Evolutionary conservation across 169 alveolate species (phyloP).

Genomic region (Plasmodium inui): DNA sequence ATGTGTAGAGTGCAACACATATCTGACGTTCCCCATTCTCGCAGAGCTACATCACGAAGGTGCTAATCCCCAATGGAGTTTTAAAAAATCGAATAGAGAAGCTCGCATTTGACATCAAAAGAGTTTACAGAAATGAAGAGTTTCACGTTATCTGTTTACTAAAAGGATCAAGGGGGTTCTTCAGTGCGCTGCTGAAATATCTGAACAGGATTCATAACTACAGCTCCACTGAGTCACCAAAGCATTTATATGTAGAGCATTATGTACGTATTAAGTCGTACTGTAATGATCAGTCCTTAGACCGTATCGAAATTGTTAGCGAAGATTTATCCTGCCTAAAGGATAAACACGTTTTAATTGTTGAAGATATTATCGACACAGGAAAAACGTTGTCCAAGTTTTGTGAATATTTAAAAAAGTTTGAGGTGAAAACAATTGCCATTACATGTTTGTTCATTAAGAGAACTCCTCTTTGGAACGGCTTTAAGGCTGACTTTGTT

Average conservation of each 20-base stretch:
- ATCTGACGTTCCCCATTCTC: background rate
- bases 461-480: slow-evolving; percentile 77
- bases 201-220: slow-evolving; percentile 77
- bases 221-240: slow-evolving; percentile 15
- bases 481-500: slow-evolving; percentile 83
- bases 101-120: slow-evolving; percentile 80
- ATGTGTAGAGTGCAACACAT: background rate
- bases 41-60: slow-evolving; percentile 35
- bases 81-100: slow-evolving; percentile 48
- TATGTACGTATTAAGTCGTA: slow-evolving; percentile 82
- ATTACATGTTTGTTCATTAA: slow-evolving; percentile 63
- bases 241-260: slow-evolving; percentile 77
- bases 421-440: slow-evolving; percentile 76
- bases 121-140: slow-evolving; percentile 71
- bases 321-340: slow-evolving; percentile 80
- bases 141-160: slow-evolving; percentile 82
- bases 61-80: slow-evolving; percentile 46
- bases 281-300: slow-evolving; percentile 66
- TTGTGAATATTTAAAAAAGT: slow-evolving; percentile 72
- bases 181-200: slow-evolving; percentile 75
- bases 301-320: slow-evolving; percentile 53
- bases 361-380: slow-evolving; percentile 86
- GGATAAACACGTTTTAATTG: slow-evolving; percentile 82
- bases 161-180: slow-evolving; percentile 85
- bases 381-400: slow-evolving; percentile 76